A percentile compares a stretch with the other conserved stretches of the same genome.
Evolutionary conservation across 169 alveolate species (phyloP).

Genomic region (Cytauxzoon felis): DNA sequence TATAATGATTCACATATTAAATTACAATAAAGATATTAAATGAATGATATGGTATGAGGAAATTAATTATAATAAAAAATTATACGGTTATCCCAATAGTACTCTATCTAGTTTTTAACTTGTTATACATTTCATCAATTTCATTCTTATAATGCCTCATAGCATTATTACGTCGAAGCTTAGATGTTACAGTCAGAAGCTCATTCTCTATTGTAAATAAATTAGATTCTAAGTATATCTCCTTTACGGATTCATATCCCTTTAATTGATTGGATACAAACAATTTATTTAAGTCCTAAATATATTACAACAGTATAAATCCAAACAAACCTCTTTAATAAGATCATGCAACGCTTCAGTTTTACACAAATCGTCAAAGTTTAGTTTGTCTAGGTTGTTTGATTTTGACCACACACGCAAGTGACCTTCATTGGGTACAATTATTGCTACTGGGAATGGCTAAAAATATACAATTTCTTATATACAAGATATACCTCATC

Average conservation of each 20-base stretch:
- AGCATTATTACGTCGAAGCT: slow-evolving; percentile 68
- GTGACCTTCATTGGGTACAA: slow-evolving; percentile 58
- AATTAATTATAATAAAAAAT: neutral
- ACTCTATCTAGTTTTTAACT: neutral
- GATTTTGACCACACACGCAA: slow-evolving; percentile 40
- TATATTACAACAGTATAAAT: slow-evolving; percentile 36
- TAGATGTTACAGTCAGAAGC: slow-evolving; percentile 74
- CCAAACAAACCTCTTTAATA: slow-evolving; percentile 5
- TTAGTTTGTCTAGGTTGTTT: slow-evolving; percentile 7
- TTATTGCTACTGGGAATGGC: slow-evolving; percentile 59
- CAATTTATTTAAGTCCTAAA: slow-evolving; percentile 56
- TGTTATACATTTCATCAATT: slow-evolving; percentile 59
- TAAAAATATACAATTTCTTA: neutral
- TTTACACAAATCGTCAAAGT: slow-evolving; percentile 14
- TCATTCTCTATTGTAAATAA: slow-evolving; percentile 75
- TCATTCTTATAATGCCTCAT: slow-evolving; percentile 55
- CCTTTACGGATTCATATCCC: slow-evolving; percentile 77
- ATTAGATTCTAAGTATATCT: slow-evolving; percentile 60
- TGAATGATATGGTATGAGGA: neutral
- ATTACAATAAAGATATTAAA: too few species aligned
- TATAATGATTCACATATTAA: too few species aligned
- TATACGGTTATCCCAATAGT: neutral
- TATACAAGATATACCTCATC: slow-evolving; percentile 49
- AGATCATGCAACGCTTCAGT: slow-evolving; percentile 12
- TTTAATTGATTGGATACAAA: slow-evolving; percentile 56